Evolutionary conservation across 139 green algal species (phyloP), one percentile per base, ranked within the genome.

Genomic region (Micractinium sp.): DNA sequence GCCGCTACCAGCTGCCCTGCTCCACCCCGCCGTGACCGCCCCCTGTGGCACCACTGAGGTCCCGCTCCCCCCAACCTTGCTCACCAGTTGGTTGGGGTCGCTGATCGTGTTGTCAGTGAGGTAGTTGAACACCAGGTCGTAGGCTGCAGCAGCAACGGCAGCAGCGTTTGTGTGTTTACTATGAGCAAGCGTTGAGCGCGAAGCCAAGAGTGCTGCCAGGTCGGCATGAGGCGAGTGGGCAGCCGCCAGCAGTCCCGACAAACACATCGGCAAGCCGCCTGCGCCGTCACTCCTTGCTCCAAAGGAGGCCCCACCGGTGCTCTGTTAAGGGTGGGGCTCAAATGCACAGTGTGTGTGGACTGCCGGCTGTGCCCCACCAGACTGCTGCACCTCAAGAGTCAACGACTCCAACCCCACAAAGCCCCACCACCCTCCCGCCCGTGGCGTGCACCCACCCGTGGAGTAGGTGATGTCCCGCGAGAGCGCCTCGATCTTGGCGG

Each of bases 381-480:
- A 56, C 47, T 56, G 47, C 47, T 56, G 47, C 47, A 56, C 47
- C 47, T 5, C 47, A 5, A 16, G 47, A 56, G 47, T 1, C 25
- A 35, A n/a, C 1, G 1, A 15, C 23, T 18, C 23, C 23, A 5
- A 35, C 22, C 67, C 31, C 67, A 33, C 67, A 75, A 33, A 33
- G n/a, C 20, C 22, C 67, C 23, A 33, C 25, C 25, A 9, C 63
- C 63, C 63, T 71, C 63, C 63, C 63, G n/a, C n/a, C n/a, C n/a
- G n/a, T 71, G 20, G 12, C 63, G 56, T 35, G 76, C 36, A 7
- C 77, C 77, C 39, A 74, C 81, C 81, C 2, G 97, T 99, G 14
- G 95, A 93, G 89, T 99, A 99, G 5, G 95, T 97, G 85, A 99
- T 80, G 90, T 98, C 95, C 7, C 83, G 92, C 39, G 93, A 91